A percentile compares a stretch with the other conserved stretches of the same genome.
Evolutionary conservation across 352 stramenopile genomes (phyloP).

Genomic region (Phytophthora citricola): DNA sequence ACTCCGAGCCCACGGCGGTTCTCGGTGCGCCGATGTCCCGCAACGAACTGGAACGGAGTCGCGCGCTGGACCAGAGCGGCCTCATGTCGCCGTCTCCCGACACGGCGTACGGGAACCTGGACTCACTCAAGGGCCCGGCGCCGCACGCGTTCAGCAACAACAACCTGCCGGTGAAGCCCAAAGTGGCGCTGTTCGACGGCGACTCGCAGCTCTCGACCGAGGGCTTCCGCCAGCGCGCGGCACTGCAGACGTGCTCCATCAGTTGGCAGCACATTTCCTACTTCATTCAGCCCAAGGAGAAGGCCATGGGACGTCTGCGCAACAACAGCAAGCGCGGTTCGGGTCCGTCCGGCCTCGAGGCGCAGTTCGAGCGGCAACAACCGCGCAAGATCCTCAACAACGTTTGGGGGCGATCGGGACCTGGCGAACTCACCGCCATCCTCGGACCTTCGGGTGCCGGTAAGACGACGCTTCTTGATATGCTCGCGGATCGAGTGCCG

Average conservation of each 20-base stretch:
- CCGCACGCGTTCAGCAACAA: conserved; percentile 37
- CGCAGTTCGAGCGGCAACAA: conserved; percentile 43
- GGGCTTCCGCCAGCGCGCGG: conserved; percentile 37
- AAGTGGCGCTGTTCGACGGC: conserved; percentile 41
- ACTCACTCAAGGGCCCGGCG: conserved; percentile 27
- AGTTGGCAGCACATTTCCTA: conserved; percentile 78
- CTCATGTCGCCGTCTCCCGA: conserved; percentile 38
- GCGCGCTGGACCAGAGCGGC: conserved; percentile 18
- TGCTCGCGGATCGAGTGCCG: conserved; percentile 61
- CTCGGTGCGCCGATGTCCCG: conserved; percentile 33
- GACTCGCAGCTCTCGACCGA: conserved; percentile 42
- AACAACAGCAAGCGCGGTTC: conserved; percentile 37
- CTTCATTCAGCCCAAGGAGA: conserved; percentile 50
- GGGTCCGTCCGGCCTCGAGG: conserved; percentile 30
- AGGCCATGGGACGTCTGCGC: conserved; percentile 16
- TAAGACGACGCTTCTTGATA: conserved; percentile 77
- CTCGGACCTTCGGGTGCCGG: conserved; percentile 71
- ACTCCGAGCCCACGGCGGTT: conserved; percentile 36
- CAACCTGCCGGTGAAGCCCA: conserved; percentile 36
- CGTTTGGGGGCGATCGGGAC: conserved; percentile 64
- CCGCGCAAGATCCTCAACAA: conserved; percentile 71
- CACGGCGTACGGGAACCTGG: conserved; percentile 33
- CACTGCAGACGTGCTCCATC: conserved; percentile 54
- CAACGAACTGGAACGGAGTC: conserved; percentile 34
- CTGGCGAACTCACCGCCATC: conserved; percentile 74